Conservation (phyloP, 305 asterid genomes). For the Plantago coronopus region DNA sequence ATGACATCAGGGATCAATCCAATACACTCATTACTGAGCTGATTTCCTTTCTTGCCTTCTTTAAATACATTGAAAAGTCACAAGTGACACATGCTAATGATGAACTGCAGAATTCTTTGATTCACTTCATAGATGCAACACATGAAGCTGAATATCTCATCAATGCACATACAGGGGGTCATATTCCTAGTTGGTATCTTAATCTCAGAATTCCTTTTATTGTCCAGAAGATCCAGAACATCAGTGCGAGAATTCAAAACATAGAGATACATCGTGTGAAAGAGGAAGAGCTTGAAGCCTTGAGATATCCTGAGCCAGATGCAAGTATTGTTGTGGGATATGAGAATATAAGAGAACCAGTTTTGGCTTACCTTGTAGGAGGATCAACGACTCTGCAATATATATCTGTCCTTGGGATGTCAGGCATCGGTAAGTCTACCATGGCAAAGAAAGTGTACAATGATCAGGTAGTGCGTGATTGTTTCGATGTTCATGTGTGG, state of each 20-base stretch:
- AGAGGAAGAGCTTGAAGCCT: background rate
- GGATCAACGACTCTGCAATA: background rate
- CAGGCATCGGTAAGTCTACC: conserved; percentile 33
- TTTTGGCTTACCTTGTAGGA: conserved; percentile 11
- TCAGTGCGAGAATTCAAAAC: too few relatives aligned
- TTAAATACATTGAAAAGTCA: background rate
- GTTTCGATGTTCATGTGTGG: conserved; percentile 25
- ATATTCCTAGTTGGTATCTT: conserved; percentile 2
- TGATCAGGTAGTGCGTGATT: background rate
- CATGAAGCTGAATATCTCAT: conserved; percentile 25
- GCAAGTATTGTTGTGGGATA: conserved; percentile 8
- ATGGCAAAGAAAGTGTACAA: conserved; percentile 21
- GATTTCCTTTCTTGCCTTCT: background rate
- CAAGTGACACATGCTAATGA: background rate
- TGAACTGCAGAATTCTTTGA: conserved; percentile 6
- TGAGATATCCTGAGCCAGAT: background rate
- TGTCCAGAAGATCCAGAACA: background rate
- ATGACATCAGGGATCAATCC: conserved; percentile 1
- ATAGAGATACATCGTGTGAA: background rate
- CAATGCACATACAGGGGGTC: conserved; percentile 8
- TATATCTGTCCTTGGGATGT: conserved; percentile 27
- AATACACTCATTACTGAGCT: conserved; percentile 11
- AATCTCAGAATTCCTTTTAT: conserved; percentile 3
- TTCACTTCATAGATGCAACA: conserved; percentile 13
- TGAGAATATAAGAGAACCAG: background rate